These are phyloP conservation scores for Melastoma malabathricum DNA, from an alignment of 345 rosid species.

Conservation along the genomic window DNA sequence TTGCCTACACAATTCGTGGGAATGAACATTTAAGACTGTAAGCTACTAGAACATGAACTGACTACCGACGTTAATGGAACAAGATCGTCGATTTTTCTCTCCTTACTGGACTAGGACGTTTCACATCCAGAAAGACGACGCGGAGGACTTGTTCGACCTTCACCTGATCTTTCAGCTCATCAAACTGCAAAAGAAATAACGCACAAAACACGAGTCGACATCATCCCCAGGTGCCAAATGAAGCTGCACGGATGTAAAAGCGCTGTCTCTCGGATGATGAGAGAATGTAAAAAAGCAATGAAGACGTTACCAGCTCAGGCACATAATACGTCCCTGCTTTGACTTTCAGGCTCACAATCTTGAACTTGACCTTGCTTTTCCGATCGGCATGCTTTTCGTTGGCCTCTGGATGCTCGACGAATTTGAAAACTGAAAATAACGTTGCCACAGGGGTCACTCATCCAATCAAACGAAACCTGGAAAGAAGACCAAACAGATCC, in stretches of 20 bases:
- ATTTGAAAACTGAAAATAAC: conserved; percentile 60
- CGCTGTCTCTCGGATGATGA: too few species aligned
- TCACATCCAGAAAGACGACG: conserved; percentile 63
- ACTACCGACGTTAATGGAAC: background rate
- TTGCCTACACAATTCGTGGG: conserved; percentile 26
- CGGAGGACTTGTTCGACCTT: conserved; percentile 60
- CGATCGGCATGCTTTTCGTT: conserved; percentile 60
- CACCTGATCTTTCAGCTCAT: conserved; percentile 83
- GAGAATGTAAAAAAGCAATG: too few species aligned
- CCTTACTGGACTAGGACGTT: conserved; percentile 62
- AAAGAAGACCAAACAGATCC: background rate
- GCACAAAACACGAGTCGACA: too few species aligned
- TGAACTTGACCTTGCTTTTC: conserved; percentile 83
- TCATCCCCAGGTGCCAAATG: too few species aligned
- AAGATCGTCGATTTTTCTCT: background rate
- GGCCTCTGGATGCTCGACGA: conserved; percentile 92
- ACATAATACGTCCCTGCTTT: conserved; percentile 67
- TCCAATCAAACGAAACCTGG: background rate
- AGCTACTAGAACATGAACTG: background rate
- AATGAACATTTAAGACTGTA: conserved; percentile 1
- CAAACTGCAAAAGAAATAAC: conserved; percentile 55
- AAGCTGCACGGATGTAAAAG: too few species aligned
- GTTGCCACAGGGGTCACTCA: background rate
- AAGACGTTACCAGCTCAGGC: conserved; percentile 71
- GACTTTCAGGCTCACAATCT: conserved; percentile 92